Conservation (phyloP, 768 basidiomycete species). For the Polyporus arcularius region DNA sequence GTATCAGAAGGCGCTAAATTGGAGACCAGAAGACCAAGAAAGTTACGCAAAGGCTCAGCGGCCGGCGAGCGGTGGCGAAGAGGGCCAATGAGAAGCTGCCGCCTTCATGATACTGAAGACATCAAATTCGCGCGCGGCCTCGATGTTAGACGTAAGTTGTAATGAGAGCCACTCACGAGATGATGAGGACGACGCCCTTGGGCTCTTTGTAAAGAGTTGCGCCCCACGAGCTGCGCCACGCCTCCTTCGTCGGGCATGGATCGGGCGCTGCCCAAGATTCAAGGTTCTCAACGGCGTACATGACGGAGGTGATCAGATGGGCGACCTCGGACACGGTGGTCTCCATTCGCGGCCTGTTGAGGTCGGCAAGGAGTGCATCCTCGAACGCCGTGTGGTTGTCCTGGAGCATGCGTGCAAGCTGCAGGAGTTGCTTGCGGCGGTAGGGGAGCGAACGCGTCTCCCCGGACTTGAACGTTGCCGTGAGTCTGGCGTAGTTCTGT, state of each 20-base stretch:
- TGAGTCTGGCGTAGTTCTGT: constrained; percentile 41
- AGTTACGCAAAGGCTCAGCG: too few relatives aligned
- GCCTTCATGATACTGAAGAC: too few relatives aligned
- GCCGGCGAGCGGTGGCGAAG: too few relatives aligned
- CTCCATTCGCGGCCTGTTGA: constrained; percentile 29
- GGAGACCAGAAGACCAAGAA: too few relatives aligned
- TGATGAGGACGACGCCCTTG: constrained; percentile 63
- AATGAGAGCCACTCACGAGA: constrained; percentile 47
- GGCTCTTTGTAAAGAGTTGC: constrained; percentile 56
- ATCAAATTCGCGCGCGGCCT: too few relatives aligned
- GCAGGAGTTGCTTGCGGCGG: constrained; percentile 64
- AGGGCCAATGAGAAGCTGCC: too few relatives aligned
- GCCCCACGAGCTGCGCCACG: constrained; percentile 52
- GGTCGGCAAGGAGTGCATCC: constrained; percentile 40
- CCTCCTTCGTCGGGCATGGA: constrained; percentile 38
- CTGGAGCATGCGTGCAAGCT: constrained; percentile 60
- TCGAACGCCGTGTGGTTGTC: constrained; percentile 59
- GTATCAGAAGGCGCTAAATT: too few relatives aligned
- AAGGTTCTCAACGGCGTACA: constrained; percentile 49
- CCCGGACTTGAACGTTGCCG: constrained; percentile 51
- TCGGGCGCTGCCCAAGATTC: constrained; percentile 59
- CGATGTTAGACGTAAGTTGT: too few relatives aligned
- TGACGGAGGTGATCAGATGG: constrained; percentile 40
- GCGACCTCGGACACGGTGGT: constrained; percentile 42
- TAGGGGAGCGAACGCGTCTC: constrained; percentile 53